Conservation (phyloP, 306 rosid genomes). For the Astragalus membranaceus region DNA sequence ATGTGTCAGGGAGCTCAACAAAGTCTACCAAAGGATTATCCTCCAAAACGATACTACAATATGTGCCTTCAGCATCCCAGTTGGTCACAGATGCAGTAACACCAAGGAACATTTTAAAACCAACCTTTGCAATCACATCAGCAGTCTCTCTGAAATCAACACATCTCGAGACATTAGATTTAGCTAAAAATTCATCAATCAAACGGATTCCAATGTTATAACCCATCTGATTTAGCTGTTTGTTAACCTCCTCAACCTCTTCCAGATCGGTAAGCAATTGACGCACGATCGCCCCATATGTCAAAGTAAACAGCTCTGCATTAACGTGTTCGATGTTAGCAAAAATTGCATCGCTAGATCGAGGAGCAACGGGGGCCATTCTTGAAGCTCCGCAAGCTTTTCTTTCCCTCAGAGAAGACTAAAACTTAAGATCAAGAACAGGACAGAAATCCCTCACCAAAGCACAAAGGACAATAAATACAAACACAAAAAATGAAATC, state of each 20-base stretch:
- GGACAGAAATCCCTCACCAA: too few species aligned
- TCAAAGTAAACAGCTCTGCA: conserved; percentile 90
- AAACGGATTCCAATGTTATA: conserved; percentile 91
- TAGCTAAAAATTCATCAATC: conserved; percentile 95
- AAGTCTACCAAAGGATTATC: conserved; percentile 96
- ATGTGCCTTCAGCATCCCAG: conserved; percentile 95
- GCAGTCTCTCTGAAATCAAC: conserved; percentile 93
- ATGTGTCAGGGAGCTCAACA: conserved; percentile 94
- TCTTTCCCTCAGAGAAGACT: too few species aligned
- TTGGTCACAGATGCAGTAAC: conserved; percentile 88
- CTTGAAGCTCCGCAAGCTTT: conserved; percentile 25
- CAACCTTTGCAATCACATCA: conserved; percentile 96
- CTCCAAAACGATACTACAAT: conserved; percentile 89
- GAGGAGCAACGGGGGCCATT: conserved; percentile 85
- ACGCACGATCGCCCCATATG: conserved; percentile 98
- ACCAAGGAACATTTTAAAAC: conserved; percentile 93
- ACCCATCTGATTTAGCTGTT: conserved; percentile 98
- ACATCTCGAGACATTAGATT: conserved; percentile 91
- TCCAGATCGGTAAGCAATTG: conserved; percentile 97
- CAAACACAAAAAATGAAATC: too few species aligned
- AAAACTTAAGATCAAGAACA: too few species aligned
- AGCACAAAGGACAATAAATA: too few species aligned
- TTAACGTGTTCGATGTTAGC: conserved; percentile 87
- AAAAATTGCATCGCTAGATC: conserved; percentile 95
- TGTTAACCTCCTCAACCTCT: conserved; percentile 98